Evolutionary conservation across 2,329 filamentous ascomycete genomes (phyloP).

Genomic region (Drechslerella dactyloides): DNA sequence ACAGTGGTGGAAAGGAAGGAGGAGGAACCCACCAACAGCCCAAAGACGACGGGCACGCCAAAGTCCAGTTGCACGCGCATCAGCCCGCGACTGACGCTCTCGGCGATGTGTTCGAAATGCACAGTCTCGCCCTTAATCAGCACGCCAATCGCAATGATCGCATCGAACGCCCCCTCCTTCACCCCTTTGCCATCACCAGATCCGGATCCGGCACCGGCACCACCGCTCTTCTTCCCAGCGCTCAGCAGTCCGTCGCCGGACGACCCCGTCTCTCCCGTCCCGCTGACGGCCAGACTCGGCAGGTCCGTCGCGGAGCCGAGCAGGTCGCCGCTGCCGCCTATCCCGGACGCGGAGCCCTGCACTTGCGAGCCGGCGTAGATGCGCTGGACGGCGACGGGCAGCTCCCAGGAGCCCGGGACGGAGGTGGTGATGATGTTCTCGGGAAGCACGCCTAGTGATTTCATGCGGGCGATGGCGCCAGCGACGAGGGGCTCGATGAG

Average conservation of each 20-base stretch:
- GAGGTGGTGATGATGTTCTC: conserved; percentile 87
- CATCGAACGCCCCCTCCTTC: conserved; percentile 76
- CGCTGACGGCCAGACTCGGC: conserved; percentile 17
- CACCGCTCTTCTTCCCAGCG: conserved; percentile 54
- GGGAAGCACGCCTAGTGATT: conserved; percentile 79
- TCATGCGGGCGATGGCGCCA: conserved; percentile 79
- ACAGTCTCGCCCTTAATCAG: conserved; percentile 98
- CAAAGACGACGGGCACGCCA: conserved; percentile 88
- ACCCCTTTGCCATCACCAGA: conserved; percentile 12
- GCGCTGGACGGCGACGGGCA: conserved; percentile 88
- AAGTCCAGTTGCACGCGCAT: conserved; percentile 94
- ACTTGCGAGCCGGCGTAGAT: conserved; percentile 86
- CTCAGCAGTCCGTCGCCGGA: conserved; percentile 12
- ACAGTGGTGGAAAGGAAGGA: background rate
- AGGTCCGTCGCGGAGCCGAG: conserved; percentile 64
- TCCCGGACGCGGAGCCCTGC: conserved; percentile 71
- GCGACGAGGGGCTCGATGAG: conserved; percentile 86
- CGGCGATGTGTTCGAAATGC: conserved; percentile 99
- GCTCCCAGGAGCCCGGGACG: conserved; percentile 92
- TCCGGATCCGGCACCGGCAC: conserved; percentile 1
- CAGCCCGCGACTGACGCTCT: conserved; percentile 85
- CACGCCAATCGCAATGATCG: conserved; percentile 91
- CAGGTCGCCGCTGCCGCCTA: conserved; percentile 73
- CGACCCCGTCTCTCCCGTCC: conserved; percentile 1
- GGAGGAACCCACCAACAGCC: conserved; percentile 62